phyloP scores from a whole-genome alignment of 345 rosid species.

The Streptanthus diversifolius region DNA sequence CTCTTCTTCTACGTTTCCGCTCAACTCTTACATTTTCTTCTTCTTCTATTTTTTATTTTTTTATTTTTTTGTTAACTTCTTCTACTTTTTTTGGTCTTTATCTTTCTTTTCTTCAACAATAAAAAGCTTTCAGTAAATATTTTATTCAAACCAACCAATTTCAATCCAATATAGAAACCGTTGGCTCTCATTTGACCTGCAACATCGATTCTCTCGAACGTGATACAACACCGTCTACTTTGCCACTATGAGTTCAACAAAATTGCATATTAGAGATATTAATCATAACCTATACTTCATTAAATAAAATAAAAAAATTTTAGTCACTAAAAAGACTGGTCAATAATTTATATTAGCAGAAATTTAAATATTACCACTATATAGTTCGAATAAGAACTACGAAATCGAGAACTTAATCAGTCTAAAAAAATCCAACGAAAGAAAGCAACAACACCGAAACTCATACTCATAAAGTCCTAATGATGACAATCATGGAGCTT shows the following conservation, averaged over 20 bases:
- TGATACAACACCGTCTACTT: neutral
- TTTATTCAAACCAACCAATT: neutral
- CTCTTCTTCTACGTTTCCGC: constrained; percentile 19
- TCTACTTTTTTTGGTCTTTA: neutral
- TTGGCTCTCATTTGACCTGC: neutral
- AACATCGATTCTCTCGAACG: neutral
- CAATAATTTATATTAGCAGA: neutral
- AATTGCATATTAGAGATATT: neutral
- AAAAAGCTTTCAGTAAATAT: neutral
- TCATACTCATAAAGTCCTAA: constrained; percentile 9
- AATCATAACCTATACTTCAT: neutral
- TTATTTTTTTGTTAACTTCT: no score
- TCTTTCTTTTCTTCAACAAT: neutral
- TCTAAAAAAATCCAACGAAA: neutral
- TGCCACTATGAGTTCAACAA: neutral
- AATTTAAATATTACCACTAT: neutral
- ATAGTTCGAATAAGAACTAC: neutral
- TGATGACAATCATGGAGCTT: constrained; percentile 32
- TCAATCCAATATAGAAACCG: neutral
- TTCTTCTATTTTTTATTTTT: no score
- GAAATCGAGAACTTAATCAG: neutral
- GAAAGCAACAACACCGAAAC: constrained; percentile 21
- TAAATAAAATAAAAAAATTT: neutral
- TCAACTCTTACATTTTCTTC: neutral
- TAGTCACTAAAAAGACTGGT: neutral